Conservation (phyloP, 163 green algal genomes). For the Chlorella variabilis region DNA sequence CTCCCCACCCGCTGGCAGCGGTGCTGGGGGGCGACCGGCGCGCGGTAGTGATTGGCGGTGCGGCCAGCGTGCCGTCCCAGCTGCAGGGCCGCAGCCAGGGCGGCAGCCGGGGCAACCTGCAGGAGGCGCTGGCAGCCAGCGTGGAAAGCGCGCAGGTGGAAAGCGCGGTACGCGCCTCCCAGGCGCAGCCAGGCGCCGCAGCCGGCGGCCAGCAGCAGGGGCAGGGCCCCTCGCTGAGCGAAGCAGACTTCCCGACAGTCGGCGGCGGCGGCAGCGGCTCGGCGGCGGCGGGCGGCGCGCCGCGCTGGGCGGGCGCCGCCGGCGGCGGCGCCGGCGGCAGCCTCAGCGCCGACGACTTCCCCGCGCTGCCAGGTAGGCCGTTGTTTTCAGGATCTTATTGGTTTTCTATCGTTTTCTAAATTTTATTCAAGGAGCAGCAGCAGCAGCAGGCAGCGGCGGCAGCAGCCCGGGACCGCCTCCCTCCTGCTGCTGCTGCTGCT, state of each 20-base stretch:
- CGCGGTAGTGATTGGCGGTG: slow-evolving; percentile 65
- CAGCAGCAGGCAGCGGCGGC: neutral
- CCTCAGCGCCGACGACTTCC: slow-evolving; percentile 67
- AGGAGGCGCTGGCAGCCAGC: neutral
- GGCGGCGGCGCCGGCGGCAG: neutral
- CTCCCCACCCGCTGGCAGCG: neutral
- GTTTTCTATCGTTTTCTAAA: neutral
- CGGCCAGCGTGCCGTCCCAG: slow-evolving; percentile 34
- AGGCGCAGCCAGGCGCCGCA: neutral
- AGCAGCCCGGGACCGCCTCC: too few species aligned
- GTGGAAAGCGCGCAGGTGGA: slow-evolving; percentile 22
- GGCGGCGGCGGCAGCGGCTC: slow-evolving; percentile 1
- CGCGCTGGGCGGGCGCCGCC: slow-evolving; percentile 40
- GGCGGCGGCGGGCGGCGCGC: slow-evolving; percentile 19
- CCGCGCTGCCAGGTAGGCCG: slow-evolving; percentile 67
- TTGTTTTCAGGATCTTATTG: too few species aligned
- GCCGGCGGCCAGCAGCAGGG: neutral
- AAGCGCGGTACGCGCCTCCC: slow-evolving; percentile 15
- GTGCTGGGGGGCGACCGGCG: slow-evolving; percentile 13
- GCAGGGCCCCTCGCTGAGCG: slow-evolving; percentile 41
- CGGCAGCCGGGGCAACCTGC: slow-evolving; percentile 34
- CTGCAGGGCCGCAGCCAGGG: slow-evolving; percentile 28
- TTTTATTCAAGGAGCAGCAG: too few species aligned
- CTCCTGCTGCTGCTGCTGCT: neutral
- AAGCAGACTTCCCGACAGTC: slow-evolving; percentile 62